Evolutionary conservation across 441 rosid species (phyloP).

Genomic region (Metrosideros polymorpha): DNA sequence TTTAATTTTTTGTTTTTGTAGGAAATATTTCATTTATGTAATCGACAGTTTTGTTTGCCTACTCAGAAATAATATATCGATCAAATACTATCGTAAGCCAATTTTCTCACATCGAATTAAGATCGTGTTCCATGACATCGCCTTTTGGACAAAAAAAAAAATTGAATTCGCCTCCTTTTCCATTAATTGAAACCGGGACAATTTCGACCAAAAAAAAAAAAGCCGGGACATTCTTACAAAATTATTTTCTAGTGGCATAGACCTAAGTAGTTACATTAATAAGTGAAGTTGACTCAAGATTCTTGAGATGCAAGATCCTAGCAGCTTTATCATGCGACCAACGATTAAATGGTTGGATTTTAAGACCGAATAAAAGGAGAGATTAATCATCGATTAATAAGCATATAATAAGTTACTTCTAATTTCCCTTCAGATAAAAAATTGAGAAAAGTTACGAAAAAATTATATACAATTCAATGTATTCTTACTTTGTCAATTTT

Average conservation of each 20-base stretch:
- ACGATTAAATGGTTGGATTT: not conserved
- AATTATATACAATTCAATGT: too few species aligned
- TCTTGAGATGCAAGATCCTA: not conserved
- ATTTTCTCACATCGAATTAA: not conserved
- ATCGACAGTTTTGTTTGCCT: not conserved
- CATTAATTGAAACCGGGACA: too few species aligned
- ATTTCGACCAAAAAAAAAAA: too few species aligned
- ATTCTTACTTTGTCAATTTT: not conserved
- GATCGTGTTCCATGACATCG: rapidly evolving
- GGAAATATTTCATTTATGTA: too few species aligned
- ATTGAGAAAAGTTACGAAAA: not conserved
- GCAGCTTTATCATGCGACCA: not conserved
- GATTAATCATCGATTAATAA: not conserved
- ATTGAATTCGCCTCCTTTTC: not conserved
- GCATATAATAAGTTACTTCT: not conserved
- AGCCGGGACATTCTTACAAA: rapidly evolving
- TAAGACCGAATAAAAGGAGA: not conserved
- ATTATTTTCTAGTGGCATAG: rapidly evolving
- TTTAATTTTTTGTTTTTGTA: too few species aligned
- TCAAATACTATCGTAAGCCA: not conserved
- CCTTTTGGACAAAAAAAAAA: not conserved
- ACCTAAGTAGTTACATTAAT: rapidly evolving
- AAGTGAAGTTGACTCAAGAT: rapidly evolving
- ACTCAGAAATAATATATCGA: not conserved
- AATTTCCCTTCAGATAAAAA: not conserved